phyloP scores from a whole-genome alignment of 352 stramenopile genomes.

The Pythium volutum region DNA sequence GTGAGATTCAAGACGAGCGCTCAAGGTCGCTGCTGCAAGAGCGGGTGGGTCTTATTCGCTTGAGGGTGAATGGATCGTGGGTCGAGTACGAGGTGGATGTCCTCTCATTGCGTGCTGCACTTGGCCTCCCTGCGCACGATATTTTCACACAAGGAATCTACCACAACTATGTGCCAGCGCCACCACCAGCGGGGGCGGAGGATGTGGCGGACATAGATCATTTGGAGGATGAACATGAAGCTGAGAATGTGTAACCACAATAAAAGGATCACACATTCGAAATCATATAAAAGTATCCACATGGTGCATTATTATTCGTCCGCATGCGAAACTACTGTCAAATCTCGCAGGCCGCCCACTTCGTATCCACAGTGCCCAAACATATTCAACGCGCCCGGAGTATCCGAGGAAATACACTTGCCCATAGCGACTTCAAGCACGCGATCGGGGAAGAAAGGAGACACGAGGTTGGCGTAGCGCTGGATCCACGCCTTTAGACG shows the following conservation, averaged over 20 bases:
- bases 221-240: not conserved
- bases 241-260: not conserved
- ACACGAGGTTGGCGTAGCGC: constrained; percentile 68
- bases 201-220: not conserved
- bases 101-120: not conserved
- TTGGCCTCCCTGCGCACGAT: not conserved
- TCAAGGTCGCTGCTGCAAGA: not conserved
- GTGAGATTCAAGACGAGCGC: not conserved
- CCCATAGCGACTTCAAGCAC: constrained; percentile 5
- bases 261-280: no score
- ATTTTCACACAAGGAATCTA: constrained; percentile 7
- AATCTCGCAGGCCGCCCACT: not conserved
- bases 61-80: not conserved
- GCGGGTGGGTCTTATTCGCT: not conserved
- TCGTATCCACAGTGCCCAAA: constrained; percentile 3
- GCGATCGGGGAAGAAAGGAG: constrained; percentile 40
- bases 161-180: not conserved
- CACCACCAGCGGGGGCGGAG: not conserved
- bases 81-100: not conserved
- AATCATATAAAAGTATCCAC: not conserved
- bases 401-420: not conserved
- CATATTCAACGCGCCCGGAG: constrained; percentile 2
- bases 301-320: not conserved
- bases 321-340: not conserved
- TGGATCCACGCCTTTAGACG: constrained; percentile 78